Evolutionary conservation across 2,329 filamentous ascomycete species (phyloP), one percentile per base, ranked within the genome.

Genomic region (Nemania sp.): DNA sequence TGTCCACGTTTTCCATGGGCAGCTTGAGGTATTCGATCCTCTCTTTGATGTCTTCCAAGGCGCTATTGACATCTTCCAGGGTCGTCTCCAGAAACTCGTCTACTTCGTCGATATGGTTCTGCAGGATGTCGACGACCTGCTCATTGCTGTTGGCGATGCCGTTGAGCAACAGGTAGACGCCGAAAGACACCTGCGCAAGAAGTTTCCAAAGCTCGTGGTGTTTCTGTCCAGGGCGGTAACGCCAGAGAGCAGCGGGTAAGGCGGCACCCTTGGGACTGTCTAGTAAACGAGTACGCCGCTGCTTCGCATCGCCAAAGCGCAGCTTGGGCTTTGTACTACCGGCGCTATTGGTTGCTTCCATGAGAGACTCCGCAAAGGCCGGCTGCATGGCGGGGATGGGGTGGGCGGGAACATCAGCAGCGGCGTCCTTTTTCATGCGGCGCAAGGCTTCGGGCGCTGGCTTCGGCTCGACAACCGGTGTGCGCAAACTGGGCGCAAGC

Each of bases 181-280:
- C 93, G 70, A 97, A 97, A 1, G 91, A 88, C 63, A 97, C 92
- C 72, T 97, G 93, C 14, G 93, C 86, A 68, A 95, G 83, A 43
- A 97, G 82, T 74, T 97, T 97, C 77, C 88, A 87, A 55, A 97
- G 77, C 59, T 95, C 91, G 68, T 97, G 94, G 67, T 91, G 88
- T 65, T 84, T 82, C 68, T 94, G 90, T 37, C 84, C 85, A 0
- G 85, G 80, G 48, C 86, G 84, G 69, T 89, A 86, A 53, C 87
- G 84, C 91, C 92, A 96, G 68, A 83, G 74, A 43, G 86, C 82
- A 47, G 84, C 86, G 68, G 90, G 88, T 11, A 90, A 82, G 12
- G 85, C 82, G 53, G 89, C 88, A 55, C 86, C 85, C 54, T 85
- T 80, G 31, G 80, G 78, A 59, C 84, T 83, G 56, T 89, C 85